Evolutionary conservation across 805 yeast genomes (phyloP).

Genomic region (Candida nemodendra): DNA sequence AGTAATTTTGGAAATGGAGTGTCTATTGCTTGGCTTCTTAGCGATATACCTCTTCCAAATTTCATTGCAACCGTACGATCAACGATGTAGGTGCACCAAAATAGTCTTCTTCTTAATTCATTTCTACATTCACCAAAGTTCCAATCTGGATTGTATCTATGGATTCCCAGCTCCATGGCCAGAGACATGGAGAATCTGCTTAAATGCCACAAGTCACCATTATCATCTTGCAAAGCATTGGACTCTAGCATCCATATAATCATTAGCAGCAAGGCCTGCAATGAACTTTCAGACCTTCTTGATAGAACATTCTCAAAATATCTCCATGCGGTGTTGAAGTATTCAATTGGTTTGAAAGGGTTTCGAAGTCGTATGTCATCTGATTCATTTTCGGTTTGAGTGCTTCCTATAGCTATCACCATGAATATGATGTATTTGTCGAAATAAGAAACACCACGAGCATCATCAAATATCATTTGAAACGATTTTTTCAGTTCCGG

Average conservation of each 20-base stretch:
- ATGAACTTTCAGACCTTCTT: conserved; percentile 20
- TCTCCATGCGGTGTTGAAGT: conserved; percentile 23
- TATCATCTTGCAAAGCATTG: conserved; percentile 22
- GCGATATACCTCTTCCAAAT: conserved; percentile 25
- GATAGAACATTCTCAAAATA: conserved; percentile 24
- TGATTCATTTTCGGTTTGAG: conserved; percentile 4
- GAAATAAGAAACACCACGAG: conserved; percentile 16
- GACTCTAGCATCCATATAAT: conserved; percentile 24
- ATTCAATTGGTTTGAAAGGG: conserved; percentile 22
- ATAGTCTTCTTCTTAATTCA: conserved; percentile 25
- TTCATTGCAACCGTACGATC: conserved; percentile 28
- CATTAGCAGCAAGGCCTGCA: conserved; percentile 23
- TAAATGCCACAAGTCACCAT: conserved; percentile 28
- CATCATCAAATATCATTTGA: conserved; percentile 12
- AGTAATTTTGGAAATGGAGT: conserved; percentile 23
- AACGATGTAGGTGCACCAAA: conserved; percentile 26
- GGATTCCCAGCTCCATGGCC: conserved; percentile 29
- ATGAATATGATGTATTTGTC: conserved; percentile 24
- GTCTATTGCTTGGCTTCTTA: conserved; percentile 27
- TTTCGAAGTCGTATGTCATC: conserved; percentile 10
- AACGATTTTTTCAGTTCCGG: conserved; percentile 11
- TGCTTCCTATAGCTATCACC: conserved; percentile 22
- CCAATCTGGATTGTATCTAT: conserved; percentile 28
- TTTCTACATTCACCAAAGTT: conserved; percentile 22
- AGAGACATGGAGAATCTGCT: conserved; percentile 26